Evolutionary conservation across 371 early-diverging fungal genomes (phyloP), one percentile per base, ranked within the genome.

Genomic region (Syncephalastrum contaminatum): DNA sequence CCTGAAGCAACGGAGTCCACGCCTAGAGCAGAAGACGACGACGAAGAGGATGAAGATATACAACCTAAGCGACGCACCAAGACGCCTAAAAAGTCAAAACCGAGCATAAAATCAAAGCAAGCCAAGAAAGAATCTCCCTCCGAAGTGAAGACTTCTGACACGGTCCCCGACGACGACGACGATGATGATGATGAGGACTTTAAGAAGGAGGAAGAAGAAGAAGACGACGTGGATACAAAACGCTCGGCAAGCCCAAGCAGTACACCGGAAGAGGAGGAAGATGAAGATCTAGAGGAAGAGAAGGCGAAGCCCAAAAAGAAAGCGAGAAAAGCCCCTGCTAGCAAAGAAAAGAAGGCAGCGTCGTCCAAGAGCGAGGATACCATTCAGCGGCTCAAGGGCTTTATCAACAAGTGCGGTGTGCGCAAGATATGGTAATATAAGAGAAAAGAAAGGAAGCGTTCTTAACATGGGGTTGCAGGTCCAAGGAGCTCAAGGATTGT

Each of bases 341-440:
- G 48, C 14, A 48, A 48, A 16, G 5, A n/a, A 45, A 48, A 41
- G 2, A 40, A 55, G 7, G 27, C 27, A 19, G n/a, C 46, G 39
- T 48, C n/a, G 2, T 12, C 14, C 40, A 58, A 36, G 43, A 48
- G 43, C 18, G 74, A 73, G 21, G 75, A 75, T 45, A 54, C 63
- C 3, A 67, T 79, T 19, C 73, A 79, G 41, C 61, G 74, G 12
- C 57, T 79, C 3, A 73, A 75, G 19, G 56, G 54, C 1, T 79
- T 70, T 18, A 62, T 79, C 14, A 58, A 47, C 46, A 73, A 75
- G 48, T 79, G 80, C 51, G 80, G 80, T 24, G 69, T 75, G 18
- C 66, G 72, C 41, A 77, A 77, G 56, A 50, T 65, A 41, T 77
- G 78, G 77, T 62, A 59, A 46, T 56, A 52, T 8, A 30, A 30